Conservation (phyloP, 352 stramenopile species). For the Phytopythium cucurbitacearum region DNA sequence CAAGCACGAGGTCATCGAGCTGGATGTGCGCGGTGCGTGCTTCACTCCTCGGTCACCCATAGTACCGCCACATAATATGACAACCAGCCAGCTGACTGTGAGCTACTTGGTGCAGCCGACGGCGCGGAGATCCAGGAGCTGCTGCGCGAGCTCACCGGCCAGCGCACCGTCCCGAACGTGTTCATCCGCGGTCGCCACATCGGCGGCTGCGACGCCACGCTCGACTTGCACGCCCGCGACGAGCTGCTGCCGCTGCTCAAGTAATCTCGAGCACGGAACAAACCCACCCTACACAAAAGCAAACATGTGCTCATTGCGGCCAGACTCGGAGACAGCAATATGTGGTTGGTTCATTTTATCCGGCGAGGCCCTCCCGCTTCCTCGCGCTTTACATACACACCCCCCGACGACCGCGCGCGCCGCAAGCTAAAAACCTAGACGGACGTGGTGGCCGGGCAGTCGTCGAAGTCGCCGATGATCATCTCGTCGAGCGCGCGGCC, state of each 20-base stretch:
- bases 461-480: conserved; percentile 95
- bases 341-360: too few species aligned
- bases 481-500: conserved; percentile 91
- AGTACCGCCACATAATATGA: background rate
- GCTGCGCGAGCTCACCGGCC: conserved; percentile 90
- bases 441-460: conserved; percentile 89
- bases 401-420: too few species aligned
- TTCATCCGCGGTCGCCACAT: conserved; percentile 97
- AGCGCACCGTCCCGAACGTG: conserved; percentile 97
- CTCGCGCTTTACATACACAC: too few species aligned
- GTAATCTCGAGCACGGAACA: conserved; percentile 9
- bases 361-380: too few species aligned
- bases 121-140: conserved; percentile 89
- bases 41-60: too few species aligned
- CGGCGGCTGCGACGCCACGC: conserved; percentile 89
- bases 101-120: conserved; percentile 41
- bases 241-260: conserved; percentile 56
- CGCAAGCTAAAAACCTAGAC: conserved; percentile 40
- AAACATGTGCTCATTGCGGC: too few species aligned
- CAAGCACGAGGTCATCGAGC: conserved; percentile 61
- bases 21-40: conserved; percentile 49
- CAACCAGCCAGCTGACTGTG: background rate
- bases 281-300: background rate
- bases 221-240: conserved; percentile 47
- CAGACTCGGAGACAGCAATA: too few species aligned